Evolutionary conservation across 371 early-diverging fungal species (phyloP).

Genomic region (Zopfochytrium polystomum): DNA sequence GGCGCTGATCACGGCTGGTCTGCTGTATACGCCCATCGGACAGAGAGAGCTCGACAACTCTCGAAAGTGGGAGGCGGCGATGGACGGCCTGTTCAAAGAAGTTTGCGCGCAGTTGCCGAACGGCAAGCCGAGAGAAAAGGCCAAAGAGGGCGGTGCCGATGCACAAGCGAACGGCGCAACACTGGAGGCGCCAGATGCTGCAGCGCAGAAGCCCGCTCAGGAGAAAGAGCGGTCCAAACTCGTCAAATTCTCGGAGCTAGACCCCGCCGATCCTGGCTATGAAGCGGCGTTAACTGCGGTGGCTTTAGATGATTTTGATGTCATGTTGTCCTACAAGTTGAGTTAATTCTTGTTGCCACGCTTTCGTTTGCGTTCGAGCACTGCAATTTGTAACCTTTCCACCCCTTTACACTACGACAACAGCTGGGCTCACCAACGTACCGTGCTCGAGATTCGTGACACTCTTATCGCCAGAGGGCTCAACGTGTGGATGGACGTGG

Average conservation of each 20-base stretch:
- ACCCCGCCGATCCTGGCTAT: not conserved
- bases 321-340: slow-evolving; percentile 16
- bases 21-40: slow-evolving; percentile 26
- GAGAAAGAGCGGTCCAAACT: too few relatives aligned
- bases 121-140: not conserved
- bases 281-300: not conserved
- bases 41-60: slow-evolving; percentile 1
- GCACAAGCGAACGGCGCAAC: not conserved
- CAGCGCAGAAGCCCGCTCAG: too few relatives aligned
- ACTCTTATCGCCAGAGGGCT: slow-evolving; percentile 1
- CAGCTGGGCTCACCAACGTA: slow-evolving; percentile 10
- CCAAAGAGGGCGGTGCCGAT: not conserved
- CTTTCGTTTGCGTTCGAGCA: not conserved
- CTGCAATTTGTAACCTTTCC: not conserved
- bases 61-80: slow-evolving; percentile 22
- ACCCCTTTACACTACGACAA: not conserved
- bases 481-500: slow-evolving; percentile 21
- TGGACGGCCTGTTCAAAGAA: slow-evolving; percentile 27
- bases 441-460: slow-evolving; percentile 10
- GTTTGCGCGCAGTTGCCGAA: slow-evolving; percentile 8
- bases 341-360: not conserved
- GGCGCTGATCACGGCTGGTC: slow-evolving; percentile 37
- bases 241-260: too few relatives aligned
- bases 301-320: not conserved
- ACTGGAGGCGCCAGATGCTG: slow-evolving; percentile 2